Evolutionary conservation across 352 stramenopile species (phyloP).

Genomic region (Phytopythium delawarense): DNA sequence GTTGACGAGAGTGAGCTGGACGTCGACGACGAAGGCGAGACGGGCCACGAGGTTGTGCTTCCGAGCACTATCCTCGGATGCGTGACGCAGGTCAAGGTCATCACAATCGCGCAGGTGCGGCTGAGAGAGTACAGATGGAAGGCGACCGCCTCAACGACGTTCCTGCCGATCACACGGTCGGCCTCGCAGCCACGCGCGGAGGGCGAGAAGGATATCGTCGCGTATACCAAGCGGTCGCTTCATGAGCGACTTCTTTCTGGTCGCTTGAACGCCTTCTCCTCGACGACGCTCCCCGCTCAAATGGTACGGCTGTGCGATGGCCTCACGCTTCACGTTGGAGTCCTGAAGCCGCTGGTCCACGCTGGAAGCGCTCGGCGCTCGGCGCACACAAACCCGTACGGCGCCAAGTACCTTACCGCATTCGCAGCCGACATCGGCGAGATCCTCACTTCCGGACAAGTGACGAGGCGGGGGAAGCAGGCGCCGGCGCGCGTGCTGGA

Average conservation of each 20-base stretch:
- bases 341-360: not conserved
- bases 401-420: not conserved
- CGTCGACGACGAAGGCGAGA: conserved; percentile 1
- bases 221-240: conserved; percentile 3
- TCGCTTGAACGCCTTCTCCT: not conserved
- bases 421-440: conserved; percentile 5
- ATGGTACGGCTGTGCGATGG: conserved; percentile 1
- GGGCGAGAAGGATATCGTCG: conserved; percentile 5
- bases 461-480: not conserved
- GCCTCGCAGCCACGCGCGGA: not conserved
- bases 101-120: conserved; percentile 5
- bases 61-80: not conserved
- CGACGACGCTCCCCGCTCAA: not conserved
- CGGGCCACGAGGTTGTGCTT: conserved; percentile 5
- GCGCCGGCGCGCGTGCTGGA: not conserved
- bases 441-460: not conserved
- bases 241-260: not conserved
- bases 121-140: not conserved
- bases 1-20: conserved; percentile 1
- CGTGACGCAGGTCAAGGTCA: not conserved
- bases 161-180: conserved; percentile 2
- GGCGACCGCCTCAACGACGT: not conserved
- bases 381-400: not conserved
- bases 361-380: not conserved
- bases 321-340: not conserved